Base-by-base conservation (phyloP, 257 asterid species). In the Fraxinus quadrangulata region DNA sequence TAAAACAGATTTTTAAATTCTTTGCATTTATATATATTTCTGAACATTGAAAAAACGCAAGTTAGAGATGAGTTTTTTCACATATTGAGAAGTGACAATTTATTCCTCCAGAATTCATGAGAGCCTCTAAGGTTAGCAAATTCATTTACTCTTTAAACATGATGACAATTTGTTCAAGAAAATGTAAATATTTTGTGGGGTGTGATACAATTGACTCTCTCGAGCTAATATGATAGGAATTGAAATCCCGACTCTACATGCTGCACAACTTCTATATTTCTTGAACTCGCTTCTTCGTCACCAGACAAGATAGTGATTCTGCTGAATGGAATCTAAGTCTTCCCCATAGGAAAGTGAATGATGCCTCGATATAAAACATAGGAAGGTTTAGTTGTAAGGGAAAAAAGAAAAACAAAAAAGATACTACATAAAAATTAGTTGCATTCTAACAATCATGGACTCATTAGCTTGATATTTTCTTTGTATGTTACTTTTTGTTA, bases 1-100 rank as follows among this genome's bases (percentile, higher is more conserved):
- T 70, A 70, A 17, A 77, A 67, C 69, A 82, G 82, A 83, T 82
- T 85, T 82, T 82, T 72, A 63, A 67, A 78, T 86, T 89, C 90
- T 79, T 40, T 10, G 13, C 49, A 17, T 49, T 76, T 67, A 47
- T 47, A 47, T 47, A 47, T 47, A 45, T 45, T 47, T 47, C n/a
- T 16, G 6, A 14, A 47, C 56, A 47, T 3, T 40, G 47, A 10
- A 3, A 47, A 40, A 11, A 11, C 47, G 10, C 14, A 10, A 47
- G 56, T 47, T 47, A 47, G 56, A 14, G n/a, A 47, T 14, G 56
- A 19, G 54, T 3, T 45, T 45, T 40, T 45, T 45, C 54, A 12
- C 5, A 47, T 47, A 47, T 47, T 40, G 49, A 40, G 49, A 40
- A 10, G 49, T 40, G 49, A 11, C 49, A 10, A 11, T 40, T 40